Conservation (phyloP, 176 grass and related monocot genomes). For the Aegilops bicornis region DNA sequence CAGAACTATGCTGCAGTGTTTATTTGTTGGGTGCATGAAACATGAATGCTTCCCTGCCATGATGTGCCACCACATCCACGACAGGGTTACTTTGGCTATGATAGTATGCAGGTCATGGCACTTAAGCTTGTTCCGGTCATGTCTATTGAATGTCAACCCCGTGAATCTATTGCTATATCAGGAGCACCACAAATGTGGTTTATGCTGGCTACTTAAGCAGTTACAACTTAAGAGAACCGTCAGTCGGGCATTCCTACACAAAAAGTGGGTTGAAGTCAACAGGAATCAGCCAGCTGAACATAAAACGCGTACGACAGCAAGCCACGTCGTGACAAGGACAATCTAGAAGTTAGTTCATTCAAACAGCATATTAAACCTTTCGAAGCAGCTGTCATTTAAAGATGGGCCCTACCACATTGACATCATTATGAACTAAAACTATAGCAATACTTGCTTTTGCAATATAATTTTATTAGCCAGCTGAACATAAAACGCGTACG, state of each 20-base stretch:
- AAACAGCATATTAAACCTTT: neutral
- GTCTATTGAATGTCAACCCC: neutral
- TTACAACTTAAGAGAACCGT: neutral
- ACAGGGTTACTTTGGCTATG: neutral
- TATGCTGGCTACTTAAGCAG: neutral
- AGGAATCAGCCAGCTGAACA: slow-evolving; percentile 20
- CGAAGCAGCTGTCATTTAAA: neutral
- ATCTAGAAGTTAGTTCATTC: neutral
- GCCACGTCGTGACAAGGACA: neutral
- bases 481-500: neutral
- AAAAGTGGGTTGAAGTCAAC: neutral
- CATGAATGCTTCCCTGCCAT: slow-evolving; percentile 4
- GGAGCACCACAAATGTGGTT: neutral
- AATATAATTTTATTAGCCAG: slow-evolving; percentile 26
- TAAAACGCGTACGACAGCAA: neutral
- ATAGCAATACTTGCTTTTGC: neutral
- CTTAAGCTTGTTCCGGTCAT: neutral
- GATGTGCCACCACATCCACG: neutral
- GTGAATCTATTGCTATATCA: neutral
- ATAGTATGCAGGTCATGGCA: neutral
- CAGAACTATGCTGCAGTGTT: neutral
- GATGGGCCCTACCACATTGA: neutral
- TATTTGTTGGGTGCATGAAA: neutral
- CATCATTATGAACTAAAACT: neutral
- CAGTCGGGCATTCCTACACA: neutral